phyloP scores from a whole-genome alignment of 2,329 filamentous ascomycete genomes.

The Geoglossum cookeanum region DNA sequence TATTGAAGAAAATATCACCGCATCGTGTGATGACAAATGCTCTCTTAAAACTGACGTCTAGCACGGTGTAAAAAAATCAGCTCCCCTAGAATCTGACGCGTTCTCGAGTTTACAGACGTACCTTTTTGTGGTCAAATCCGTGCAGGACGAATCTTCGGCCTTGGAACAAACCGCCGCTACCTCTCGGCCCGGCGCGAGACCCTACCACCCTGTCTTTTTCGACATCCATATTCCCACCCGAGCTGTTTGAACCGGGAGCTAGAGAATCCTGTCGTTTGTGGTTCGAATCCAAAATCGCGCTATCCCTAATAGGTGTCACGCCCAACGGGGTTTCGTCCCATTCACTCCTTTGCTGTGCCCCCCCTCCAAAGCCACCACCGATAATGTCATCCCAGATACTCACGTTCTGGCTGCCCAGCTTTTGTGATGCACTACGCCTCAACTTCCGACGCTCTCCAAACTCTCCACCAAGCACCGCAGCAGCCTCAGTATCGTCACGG shows the following conservation, averaged over 20 bases:
- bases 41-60: slow-evolving; percentile 16
- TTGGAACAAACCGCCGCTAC: neutral
- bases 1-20: slow-evolving; percentile 10
- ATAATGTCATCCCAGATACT: slow-evolving; percentile 86
- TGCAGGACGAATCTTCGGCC: slow-evolving; percentile 10
- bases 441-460: slow-evolving; percentile 52
- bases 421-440: slow-evolving; percentile 70
- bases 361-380: slow-evolving; percentile 19
- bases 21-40: slow-evolving; percentile 21
- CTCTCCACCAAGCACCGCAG: slow-evolving; percentile 12
- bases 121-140: slow-evolving; percentile 26
- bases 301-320: slow-evolving; percentile 7
- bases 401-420: slow-evolving; percentile 59
- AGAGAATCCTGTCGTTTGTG: neutral
- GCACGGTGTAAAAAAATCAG: slow-evolving; percentile 4
- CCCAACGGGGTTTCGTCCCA: slow-evolving; percentile 13
- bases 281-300: neutral
- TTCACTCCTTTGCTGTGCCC: slow-evolving; percentile 11
- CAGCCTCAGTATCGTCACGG: slow-evolving; percentile 28
- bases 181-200: neutral
- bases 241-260: neutral
- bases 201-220: neutral
- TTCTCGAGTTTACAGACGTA: slow-evolving; percentile 6
- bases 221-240: neutral
- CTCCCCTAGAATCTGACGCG: slow-evolving; percentile 15